A percentile compares a stretch with the other conserved stretches of the same genome.
These are phyloP conservation scores for Dianthus caryophyllus DNA, from an alignment of 148 eudicot genomes.

Conservation along the genomic window DNA sequence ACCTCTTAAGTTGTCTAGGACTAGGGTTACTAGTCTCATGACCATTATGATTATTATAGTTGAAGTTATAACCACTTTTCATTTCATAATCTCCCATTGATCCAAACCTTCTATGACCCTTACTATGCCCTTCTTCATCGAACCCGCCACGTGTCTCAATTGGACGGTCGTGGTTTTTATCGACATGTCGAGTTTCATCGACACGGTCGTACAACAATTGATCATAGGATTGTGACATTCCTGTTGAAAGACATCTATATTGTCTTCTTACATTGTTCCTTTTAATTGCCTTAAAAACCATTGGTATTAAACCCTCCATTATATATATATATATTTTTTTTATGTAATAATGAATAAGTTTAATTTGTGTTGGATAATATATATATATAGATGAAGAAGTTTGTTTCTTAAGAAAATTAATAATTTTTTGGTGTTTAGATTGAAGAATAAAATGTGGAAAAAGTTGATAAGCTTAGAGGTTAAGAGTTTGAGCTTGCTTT, in stretches of 20 bases:
- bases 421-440: neutral
- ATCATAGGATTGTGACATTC: slow-evolving; percentile 25
- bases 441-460: neutral
- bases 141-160: slow-evolving; percentile 15
- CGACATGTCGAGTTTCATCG: neutral
- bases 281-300: slow-evolving; percentile 33
- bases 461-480: slow-evolving; percentile 11
- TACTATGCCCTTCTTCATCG: neutral
- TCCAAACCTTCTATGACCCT: slow-evolving; percentile 30
- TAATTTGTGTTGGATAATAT: neutral
- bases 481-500: slow-evolving; percentile 25
- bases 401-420: neutral
- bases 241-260: slow-evolving; percentile 34
- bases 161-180: slow-evolving; percentile 5
- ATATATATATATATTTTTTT: neutral
- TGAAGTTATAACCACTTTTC: slow-evolving; percentile 12
- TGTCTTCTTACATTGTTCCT: slow-evolving; percentile 29
- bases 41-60: neutral
- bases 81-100: slow-evolving; percentile 23
- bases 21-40: slow-evolving; percentile 9
- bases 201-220: slow-evolving; percentile 30
- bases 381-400: too few relatives aligned
- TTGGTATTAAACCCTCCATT: slow-evolving; percentile 55
- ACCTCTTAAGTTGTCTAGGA: slow-evolving; percentile 30
- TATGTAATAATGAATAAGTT: neutral